Conservation (phyloP, 2,329 filamentous ascomycete species). For the Emergomyces africanus region DNA sequence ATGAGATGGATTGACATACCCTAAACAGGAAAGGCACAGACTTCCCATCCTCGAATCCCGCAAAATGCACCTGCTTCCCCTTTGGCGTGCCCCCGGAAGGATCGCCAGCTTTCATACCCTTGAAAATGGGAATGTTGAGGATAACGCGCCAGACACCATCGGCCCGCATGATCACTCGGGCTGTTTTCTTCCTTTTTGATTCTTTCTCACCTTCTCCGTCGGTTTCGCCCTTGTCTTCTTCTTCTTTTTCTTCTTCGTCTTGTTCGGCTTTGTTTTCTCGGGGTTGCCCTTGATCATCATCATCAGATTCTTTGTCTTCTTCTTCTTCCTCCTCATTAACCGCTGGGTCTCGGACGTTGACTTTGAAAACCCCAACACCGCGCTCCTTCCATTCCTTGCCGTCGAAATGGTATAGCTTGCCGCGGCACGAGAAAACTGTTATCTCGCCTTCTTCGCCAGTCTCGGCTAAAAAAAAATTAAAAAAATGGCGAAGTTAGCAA, state of each 20-base stretch:
- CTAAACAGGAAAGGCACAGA: constrained; percentile 43
- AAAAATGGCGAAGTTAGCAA: constrained; percentile 13
- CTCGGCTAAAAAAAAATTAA: too few relatives aligned
- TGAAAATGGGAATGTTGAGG: constrained; percentile 70
- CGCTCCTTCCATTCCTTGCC: constrained; percentile 77
- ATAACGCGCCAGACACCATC: constrained; percentile 80
- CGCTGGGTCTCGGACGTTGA: constrained; percentile 57
- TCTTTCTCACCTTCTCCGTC: constrained; percentile 1
- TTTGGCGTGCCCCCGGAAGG: constrained; percentile 48
- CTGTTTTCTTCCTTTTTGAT: constrained; percentile 31
- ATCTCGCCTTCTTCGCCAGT: constrained; percentile 78
- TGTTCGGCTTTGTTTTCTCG: constrained; percentile 21
- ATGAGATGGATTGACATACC: constrained; percentile 38
- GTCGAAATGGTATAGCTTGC: constrained; percentile 74
- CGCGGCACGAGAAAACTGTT: constrained; percentile 61
- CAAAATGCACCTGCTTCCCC: constrained; percentile 57
- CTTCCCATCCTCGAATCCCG: constrained; percentile 42
- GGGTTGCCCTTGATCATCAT: constrained; percentile 36
- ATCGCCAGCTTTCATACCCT: constrained; percentile 66
- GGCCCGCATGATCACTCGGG: constrained; percentile 78
- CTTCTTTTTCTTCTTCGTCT: too few relatives aligned
- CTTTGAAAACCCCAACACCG: constrained; percentile 68
- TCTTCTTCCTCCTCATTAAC: constrained; percentile 45
- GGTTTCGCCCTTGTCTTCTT: constrained; percentile 25
- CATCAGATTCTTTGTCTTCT: constrained; percentile 31